A percentile compares a stretch with the other conserved stretches of the same genome.
Conservation (phyloP, 345 rosid genomes). For the Eucalyptus marginata region DNA sequence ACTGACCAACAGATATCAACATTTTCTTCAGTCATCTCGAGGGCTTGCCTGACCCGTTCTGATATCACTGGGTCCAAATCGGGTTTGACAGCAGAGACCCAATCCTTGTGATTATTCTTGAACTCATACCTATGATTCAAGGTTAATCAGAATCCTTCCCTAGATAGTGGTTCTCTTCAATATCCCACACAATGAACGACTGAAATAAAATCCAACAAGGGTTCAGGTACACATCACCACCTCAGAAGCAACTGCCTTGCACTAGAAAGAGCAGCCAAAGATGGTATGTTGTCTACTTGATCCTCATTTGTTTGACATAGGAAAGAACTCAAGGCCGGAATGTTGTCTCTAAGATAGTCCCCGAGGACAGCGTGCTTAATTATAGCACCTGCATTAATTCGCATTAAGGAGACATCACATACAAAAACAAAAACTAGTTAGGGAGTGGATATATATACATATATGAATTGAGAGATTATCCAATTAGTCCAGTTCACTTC, state of each 20-base stretch:
- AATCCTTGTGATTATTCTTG: slow-evolving; percentile 71
- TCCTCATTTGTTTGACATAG: slow-evolving; percentile 16
- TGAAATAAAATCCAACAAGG: background rate
- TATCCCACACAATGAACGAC: background rate
- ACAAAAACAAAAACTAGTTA: background rate
- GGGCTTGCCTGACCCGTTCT: slow-evolving; percentile 55
- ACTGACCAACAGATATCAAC: slow-evolving; percentile 29
- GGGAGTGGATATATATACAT: background rate
- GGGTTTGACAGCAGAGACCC: slow-evolving; percentile 60
- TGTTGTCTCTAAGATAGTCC: slow-evolving; percentile 40
- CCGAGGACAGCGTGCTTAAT: slow-evolving; percentile 48
- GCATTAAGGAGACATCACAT: background rate
- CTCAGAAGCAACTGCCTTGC: slow-evolving; percentile 63
- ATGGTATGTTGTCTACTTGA: slow-evolving; percentile 30
- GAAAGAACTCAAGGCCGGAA: slow-evolving; percentile 66
- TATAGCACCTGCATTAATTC: slow-evolving; percentile 22
- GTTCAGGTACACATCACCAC: slow-evolving; percentile 2
- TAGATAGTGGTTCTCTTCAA: background rate
- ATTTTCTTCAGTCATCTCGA: slow-evolving; percentile 30
- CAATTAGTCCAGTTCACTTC: background rate
- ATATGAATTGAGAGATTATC: background rate
- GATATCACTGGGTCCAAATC: slow-evolving; percentile 62
- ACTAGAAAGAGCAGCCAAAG: slow-evolving; percentile 75
- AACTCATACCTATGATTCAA: slow-evolving; percentile 49
- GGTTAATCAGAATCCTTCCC: background rate